Evolutionary conservation across 129 eudicot genomes (phyloP).

Genomic region (Scalesia atractyloides): DNA sequence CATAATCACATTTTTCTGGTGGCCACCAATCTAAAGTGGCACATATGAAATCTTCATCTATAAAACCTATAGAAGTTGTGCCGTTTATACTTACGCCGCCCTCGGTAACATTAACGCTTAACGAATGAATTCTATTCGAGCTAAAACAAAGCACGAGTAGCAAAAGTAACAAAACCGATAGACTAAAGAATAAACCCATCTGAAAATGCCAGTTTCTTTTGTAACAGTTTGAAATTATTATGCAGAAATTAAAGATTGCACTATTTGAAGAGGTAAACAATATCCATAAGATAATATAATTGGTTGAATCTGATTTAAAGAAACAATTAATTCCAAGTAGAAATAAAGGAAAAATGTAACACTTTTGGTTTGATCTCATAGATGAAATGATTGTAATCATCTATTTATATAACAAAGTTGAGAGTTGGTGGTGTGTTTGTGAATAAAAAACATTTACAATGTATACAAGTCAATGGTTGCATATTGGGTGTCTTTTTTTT

Average conservation of each 20-base stretch:
- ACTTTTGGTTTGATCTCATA: background rate
- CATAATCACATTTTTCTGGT: conserved; percentile 80
- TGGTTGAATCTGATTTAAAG: too few relatives aligned
- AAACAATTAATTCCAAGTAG: background rate
- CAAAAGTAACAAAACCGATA: conserved; percentile 4
- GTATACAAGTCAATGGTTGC: conserved; percentile 30
- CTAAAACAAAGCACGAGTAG: conserved; percentile 8
- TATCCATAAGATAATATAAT: too few relatives aligned
- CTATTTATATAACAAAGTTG: background rate
- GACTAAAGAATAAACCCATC: conserved; percentile 24
- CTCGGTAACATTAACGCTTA: conserved; percentile 8
- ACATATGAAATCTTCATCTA: conserved; percentile 72
- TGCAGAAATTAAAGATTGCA: background rate
- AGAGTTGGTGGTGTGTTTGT: conserved; percentile 15
- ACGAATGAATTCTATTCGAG: background rate
- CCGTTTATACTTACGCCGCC: conserved; percentile 52
- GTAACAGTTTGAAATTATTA: background rate
- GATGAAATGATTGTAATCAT: background rate
- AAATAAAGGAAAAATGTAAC: background rate
- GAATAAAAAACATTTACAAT: background rate
- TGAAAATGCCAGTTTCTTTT: conserved; percentile 8
- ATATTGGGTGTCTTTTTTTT: conserved; percentile 13
- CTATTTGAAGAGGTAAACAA: too few relatives aligned
- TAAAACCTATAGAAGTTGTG: conserved; percentile 43
- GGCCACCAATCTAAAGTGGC: conserved; percentile 98